Conservation (phyloP, 345 rosid species). For the Excoecaria cochinchinensis region DNA sequence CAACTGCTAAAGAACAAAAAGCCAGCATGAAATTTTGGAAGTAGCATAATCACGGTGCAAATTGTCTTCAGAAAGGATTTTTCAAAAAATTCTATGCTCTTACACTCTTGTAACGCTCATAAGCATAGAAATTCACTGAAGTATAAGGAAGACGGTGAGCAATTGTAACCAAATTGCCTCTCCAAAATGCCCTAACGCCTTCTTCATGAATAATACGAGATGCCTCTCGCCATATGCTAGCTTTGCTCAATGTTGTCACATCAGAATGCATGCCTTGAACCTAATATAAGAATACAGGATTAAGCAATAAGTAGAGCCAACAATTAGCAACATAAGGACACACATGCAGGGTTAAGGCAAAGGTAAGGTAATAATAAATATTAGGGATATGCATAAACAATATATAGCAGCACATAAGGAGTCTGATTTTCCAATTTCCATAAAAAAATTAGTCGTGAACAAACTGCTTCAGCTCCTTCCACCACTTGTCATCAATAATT, state of each 20-base stretch:
- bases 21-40: constrained; percentile 6
- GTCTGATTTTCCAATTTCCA: background rate
- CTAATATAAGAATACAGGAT: constrained; percentile 35
- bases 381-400: background rate
- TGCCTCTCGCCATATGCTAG: constrained; percentile 79
- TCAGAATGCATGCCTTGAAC: constrained; percentile 97
- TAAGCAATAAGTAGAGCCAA: constrained; percentile 1
- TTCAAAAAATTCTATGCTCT: constrained; percentile 12
- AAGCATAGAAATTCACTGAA: constrained; percentile 75
- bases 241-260: constrained; percentile 54
- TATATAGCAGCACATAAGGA: no score
- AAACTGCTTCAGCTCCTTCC: background rate
- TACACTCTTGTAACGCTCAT: constrained; percentile 70
- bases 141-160: constrained; percentile 93
- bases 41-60: background rate
- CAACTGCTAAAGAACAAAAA: constrained; percentile 43
- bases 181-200: constrained; percentile 96
- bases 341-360: background rate
- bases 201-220: constrained; percentile 77
- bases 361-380: background rate
- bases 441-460: background rate
- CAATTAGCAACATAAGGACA: background rate
- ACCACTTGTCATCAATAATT: background rate
- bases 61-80: background rate
- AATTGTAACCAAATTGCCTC: constrained; percentile 86